These are phyloP conservation scores for Silene vulgaris DNA, from an alignment of 179 eudicot genomes.

Conservation along the genomic window DNA sequence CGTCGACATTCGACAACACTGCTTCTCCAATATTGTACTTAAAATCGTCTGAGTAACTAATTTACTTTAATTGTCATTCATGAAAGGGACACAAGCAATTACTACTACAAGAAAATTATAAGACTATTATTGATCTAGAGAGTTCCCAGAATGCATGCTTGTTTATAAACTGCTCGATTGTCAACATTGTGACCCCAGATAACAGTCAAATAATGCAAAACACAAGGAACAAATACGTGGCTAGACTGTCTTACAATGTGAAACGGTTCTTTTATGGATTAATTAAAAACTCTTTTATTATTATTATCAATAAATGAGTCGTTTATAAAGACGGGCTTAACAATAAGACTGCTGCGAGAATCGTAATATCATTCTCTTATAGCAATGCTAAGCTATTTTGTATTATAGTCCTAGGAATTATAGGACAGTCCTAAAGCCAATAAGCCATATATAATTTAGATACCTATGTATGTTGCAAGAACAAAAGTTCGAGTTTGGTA, in stretches of 20 bases:
- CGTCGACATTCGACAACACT: no score
- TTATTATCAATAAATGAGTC: no score
- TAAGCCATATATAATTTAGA: slow-evolving; percentile 19
- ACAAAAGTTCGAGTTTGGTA: slow-evolving; percentile 7
- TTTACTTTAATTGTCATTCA: background rate
- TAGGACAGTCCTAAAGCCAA: slow-evolving; percentile 10
- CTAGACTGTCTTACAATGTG: no score
- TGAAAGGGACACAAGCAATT: no score
- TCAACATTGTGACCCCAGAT: background rate
- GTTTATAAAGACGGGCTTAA: no score
- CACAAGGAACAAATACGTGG: no score
- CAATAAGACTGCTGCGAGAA: background rate
- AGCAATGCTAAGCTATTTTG: background rate
- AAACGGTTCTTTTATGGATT: no score
- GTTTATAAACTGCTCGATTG: background rate
- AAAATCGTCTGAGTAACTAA: no score
- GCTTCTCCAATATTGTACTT: no score
- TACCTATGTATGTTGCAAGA: slow-evolving; percentile 17
- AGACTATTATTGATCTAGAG: background rate
- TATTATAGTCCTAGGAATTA: slow-evolving; percentile 16
- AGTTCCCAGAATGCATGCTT: background rate
- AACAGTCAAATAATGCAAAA: no score
- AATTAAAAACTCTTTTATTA: no score
- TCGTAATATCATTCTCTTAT: background rate
- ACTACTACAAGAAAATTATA: background rate